Base-by-base conservation (phyloP, 768 basidiomycete genomes). In the Boletus insuetus region DNA sequence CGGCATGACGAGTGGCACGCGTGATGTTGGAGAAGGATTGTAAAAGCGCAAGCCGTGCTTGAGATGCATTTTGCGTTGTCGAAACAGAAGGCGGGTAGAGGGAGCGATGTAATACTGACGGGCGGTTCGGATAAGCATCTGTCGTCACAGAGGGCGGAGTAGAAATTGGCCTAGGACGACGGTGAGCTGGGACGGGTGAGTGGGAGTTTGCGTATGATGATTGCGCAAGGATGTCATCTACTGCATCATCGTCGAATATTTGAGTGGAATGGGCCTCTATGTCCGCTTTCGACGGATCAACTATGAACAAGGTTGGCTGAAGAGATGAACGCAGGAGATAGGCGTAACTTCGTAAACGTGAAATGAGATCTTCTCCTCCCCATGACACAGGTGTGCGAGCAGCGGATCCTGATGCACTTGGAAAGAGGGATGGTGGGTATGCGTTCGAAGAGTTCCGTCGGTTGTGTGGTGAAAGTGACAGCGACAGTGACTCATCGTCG, bases 11-110 rank as follows among this genome's bases (percentile, higher is more conserved):
- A 0, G 96, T 95, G 16, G 91, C 89, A 46, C 91, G 83, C 0
- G 97, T 98, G 56, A 99, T 89, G 54, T 91, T 93, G 4, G 93
- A 94, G 67, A 99, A 95, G 2, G 91, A 92, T 58, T 92, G 91
- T n/a, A 99, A 75, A 32, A 99, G 81, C 9, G 91, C 89, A 58
- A 85, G 78, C 39, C 90, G 82, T 37, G 91, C 85, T 61, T 90
- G 86, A 7, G 89, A 86, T 13, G 83, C 58, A 35, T 79, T 76
- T n/a, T 81, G 70, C 34, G 75, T 74, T 7, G 79, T 74, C 0
- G 83, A 73, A 3, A 83, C 74, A 4, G 83, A 78, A 3, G 82
- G 82, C 0, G 76, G 72, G 44, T 76, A 71, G 8, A 92, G 77
- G 6, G 91, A 91, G 29, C 89, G 84, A 69, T 94, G 92, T 1